These are phyloP conservation scores for Cicer yamashitae DNA, from an alignment of 306 rosid species.

Conservation along the genomic window DNA sequence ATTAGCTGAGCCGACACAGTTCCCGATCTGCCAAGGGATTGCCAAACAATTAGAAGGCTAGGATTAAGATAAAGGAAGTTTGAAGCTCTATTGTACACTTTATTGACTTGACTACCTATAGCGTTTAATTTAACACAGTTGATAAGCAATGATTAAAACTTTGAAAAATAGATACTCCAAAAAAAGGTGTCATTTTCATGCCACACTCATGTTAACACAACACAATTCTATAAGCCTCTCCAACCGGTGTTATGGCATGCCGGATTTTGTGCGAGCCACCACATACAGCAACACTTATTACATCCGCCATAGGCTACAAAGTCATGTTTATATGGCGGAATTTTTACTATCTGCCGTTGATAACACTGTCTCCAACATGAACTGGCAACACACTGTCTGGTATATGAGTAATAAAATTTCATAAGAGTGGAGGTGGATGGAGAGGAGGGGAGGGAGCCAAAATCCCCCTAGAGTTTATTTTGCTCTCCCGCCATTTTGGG, in stretches of 20 bases:
- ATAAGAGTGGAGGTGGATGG: too few species aligned
- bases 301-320: background rate
- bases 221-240: slow-evolving; percentile 1
- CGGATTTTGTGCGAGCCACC: background rate
- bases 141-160: slow-evolving; percentile 16
- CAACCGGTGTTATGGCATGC: background rate
- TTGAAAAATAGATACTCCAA: background rate
- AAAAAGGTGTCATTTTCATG: slow-evolving; percentile 9
- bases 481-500: too few species aligned
- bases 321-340: background rate
- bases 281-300: background rate
- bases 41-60: slow-evolving; percentile 31
- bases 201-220: background rate
- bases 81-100: slow-evolving; percentile 17
- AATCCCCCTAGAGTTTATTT: too few species aligned
- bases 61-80: slow-evolving; percentile 28
- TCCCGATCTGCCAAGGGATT: slow-evolving; percentile 81
- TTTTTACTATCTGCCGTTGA: background rate
- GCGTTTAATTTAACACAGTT: slow-evolving; percentile 11
- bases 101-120: background rate
- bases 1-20: slow-evolving; percentile 91
- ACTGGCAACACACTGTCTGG: background rate
- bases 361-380: background rate
- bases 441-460: too few species aligned
- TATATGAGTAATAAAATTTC: background rate